phyloP scores from a whole-genome alignment of 148 eudicot species.

The Rhododendron molle region DNA sequence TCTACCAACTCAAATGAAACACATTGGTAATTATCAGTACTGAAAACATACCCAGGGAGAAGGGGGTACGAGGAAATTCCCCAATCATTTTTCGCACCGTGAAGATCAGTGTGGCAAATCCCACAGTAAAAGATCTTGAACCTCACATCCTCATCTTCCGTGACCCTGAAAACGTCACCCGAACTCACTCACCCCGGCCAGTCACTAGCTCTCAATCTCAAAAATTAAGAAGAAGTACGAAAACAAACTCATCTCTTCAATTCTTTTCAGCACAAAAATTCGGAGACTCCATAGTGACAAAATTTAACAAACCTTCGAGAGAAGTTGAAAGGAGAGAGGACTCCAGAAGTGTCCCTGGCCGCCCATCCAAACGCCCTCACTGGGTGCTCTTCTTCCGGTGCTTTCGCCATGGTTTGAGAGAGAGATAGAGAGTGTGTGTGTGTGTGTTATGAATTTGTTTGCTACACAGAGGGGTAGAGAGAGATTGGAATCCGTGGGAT shows the following conservation, averaged over 20 bases:
- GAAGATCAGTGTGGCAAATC: conserved; percentile 10
- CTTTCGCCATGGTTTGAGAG: background rate
- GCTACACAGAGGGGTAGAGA: background rate
- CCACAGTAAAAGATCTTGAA: conserved; percentile 9
- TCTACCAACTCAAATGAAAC: too few relatives aligned
- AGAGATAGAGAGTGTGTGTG: background rate
- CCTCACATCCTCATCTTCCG: background rate
- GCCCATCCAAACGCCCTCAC: background rate
- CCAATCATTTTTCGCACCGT: background rate
- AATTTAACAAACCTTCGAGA: background rate
- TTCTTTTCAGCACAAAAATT: background rate
- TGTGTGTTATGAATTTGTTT: too few relatives aligned
- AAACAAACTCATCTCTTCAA: background rate
- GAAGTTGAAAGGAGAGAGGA: background rate
- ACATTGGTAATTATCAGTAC: too few relatives aligned
- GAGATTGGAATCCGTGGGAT: background rate
- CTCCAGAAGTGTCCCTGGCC: background rate
- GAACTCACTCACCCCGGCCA: too few relatives aligned
- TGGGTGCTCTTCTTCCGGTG: background rate
- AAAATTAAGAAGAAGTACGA: too few relatives aligned
- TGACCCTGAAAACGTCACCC: background rate
- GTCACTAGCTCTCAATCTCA: too few relatives aligned
- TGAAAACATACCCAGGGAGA: conserved; percentile 2
- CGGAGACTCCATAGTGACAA: background rate
- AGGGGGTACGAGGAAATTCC: background rate